Conservation (phyloP, 306 rosid genomes). For the Vicia sativa region DNA sequence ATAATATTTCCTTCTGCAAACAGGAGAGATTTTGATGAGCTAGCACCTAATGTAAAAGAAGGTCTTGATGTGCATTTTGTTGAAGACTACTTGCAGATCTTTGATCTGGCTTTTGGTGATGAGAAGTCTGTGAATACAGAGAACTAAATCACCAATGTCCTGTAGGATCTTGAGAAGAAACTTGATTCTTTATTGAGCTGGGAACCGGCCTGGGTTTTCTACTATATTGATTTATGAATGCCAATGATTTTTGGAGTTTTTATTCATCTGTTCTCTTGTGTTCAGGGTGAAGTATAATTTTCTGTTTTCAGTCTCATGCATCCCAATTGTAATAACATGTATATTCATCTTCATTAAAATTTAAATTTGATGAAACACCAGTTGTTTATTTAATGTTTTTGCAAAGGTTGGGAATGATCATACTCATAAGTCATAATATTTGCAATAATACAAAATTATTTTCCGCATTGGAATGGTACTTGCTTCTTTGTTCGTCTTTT, state of each 20-base stretch:
- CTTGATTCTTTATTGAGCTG: constrained; percentile 34
- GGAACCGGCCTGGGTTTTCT: background rate
- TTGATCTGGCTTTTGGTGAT: constrained; percentile 65
- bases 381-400: background rate
- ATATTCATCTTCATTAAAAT: constrained; percentile 17
- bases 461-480: background rate
- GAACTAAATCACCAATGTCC: constrained; percentile 36
- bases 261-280: constrained; percentile 17
- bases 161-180: constrained; percentile 30
- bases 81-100: constrained; percentile 77
- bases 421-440: constrained; percentile 1
- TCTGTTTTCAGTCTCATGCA: constrained; percentile 10
- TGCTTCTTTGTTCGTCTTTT: background rate
- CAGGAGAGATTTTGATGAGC: constrained; percentile 89
- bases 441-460: constrained; percentile 7
- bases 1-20: constrained; percentile 91
- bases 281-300: background rate
- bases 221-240: background rate
- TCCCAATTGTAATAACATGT: constrained; percentile 42
- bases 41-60: constrained; percentile 85
- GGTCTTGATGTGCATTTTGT: constrained; percentile 97
- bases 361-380: constrained; percentile 4
- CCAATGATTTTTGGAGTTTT: background rate
- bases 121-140: constrained; percentile 41
- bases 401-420: background rate